Evolutionary conservation across 352 stramenopile species (phyloP), one percentile per base, ranked within the genome.

Genomic region (Blastocystis sp.): DNA sequence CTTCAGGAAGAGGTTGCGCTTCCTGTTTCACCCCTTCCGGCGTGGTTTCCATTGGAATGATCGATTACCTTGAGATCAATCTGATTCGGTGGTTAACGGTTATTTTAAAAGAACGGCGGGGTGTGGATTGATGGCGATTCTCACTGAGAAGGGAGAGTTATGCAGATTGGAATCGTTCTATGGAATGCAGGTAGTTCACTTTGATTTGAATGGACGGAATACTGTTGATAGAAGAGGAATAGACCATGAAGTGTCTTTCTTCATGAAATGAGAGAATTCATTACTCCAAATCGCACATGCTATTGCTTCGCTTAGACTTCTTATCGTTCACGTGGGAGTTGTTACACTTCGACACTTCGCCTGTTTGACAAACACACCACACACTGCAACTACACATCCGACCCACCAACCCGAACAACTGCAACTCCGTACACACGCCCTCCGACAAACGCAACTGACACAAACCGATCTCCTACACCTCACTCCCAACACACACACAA

Each of bases 381-480:
- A 77, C 10, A 81, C 12, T 45, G 33, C 59, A 24, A 29, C 51
- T 33, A 41, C 90, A 92, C 33, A 92, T 33, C 16, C 79, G 61
- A 31, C 94, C 94, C 21, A 98, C 91, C 71, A 98, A 93, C 0
- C 96, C 97, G 88, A 98, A 92, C 59, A 99, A 94, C 93, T 99
- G 96, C 88, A 98, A 90, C 76, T 96, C 91, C 16, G 94, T 95
- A 35, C 94, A 94, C 35, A 98, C 93, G 51, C 95, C 95, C 74
- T 97, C 97, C 0, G 95, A 94, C 80, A 99, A 97, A 50, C 94
- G 92, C 95, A 99, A 98, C 91, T 98, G 96, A 59, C 95, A 96
- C 88, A 97, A 95, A 21, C 94, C 95, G 92, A 97, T 95, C 90
- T 97, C 94, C 65, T 94, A 91, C 45, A 16, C 39, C n/a, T 77